Percentiles rank a stretch among this genome's conserved stretches.
Conservation (phyloP, 1,284 basidiomycete genomes). For the Coniophora puteana region DNA sequence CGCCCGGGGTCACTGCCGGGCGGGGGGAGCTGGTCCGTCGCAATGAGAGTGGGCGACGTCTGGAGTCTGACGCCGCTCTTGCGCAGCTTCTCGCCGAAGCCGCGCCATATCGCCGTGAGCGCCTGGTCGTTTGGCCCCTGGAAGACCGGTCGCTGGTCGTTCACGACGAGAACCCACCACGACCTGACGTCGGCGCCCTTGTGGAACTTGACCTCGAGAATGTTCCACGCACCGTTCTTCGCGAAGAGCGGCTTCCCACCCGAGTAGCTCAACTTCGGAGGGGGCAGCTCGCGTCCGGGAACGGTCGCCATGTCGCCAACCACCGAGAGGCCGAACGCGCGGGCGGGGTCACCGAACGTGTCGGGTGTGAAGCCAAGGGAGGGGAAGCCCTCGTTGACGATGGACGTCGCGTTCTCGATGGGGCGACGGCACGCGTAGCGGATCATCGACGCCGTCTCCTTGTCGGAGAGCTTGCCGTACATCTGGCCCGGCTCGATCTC, state of each 20-base stretch:
- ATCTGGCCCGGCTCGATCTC: conserved; percentile 53
- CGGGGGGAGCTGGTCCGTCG: conserved; percentile 24
- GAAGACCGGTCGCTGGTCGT: conserved; percentile 40
- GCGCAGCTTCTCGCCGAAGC: conserved; percentile 48
- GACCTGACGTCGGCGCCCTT: conserved; percentile 39
- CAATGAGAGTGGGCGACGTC: conserved; percentile 30
- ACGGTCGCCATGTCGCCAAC: conserved; percentile 53
- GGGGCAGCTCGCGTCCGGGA: conserved; percentile 56
- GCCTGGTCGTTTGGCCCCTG: conserved; percentile 36
- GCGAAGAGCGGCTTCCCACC: conserved; percentile 38
- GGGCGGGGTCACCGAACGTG: conserved; percentile 24
- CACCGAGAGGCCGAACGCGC: conserved; percentile 54
- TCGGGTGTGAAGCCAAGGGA: conserved; percentile 45
- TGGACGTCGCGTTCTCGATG: conserved; percentile 49
- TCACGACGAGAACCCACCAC: conserved; percentile 61
- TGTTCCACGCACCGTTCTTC: conserved; percentile 67
- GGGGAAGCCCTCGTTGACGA: conserved; percentile 52
- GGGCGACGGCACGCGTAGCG: conserved; percentile 58
- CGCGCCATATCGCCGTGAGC: conserved; percentile 38
- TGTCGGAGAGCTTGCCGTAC: conserved; percentile 50
- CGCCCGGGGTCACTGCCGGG: conserved; percentile 39
- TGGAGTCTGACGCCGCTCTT: conserved; percentile 49
- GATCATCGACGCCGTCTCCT: conserved; percentile 64
- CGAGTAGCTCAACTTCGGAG: conserved; percentile 55
- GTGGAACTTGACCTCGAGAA: conserved; percentile 63